Conservation (phyloP, 306 rosid species). For the peach (Prunus persica) region DNA sequence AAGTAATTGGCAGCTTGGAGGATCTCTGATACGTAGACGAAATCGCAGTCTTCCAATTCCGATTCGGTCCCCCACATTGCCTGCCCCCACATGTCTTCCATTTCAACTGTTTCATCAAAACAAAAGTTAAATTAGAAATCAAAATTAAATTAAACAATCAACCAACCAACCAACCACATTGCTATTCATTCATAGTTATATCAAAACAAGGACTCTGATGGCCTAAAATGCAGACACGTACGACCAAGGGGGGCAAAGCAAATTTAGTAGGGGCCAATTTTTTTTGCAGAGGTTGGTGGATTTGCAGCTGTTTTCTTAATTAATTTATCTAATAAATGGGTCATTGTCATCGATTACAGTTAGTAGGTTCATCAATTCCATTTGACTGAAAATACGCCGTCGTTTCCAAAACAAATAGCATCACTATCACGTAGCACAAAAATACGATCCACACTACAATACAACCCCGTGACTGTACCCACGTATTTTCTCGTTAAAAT, state of each 20-base stretch:
- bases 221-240: too few relatives aligned
- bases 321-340: neutral
- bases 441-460: neutral
- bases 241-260: too few relatives aligned
- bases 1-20: conserved; percentile 56
- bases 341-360: conserved; percentile 3
- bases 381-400: neutral
- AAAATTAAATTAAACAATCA: neutral
- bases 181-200: neutral
- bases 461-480: neutral
- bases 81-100: conserved; percentile 63
- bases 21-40: conserved; percentile 63
- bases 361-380: neutral
- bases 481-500: neutral
- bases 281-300: too few relatives aligned
- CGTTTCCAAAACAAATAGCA: neutral
- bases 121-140: neutral
- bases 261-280: too few relatives aligned
- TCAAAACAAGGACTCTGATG: neutral
- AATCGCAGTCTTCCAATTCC: conserved; percentile 52
- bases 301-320: neutral
- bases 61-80: conserved; percentile 41
- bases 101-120: conserved; percentile 29
- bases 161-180: neutral
- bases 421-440: neutral